These are phyloP conservation scores for Fraxinus floribunda DNA, from an alignment of 305 asterid species.

Conservation along the genomic window DNA sequence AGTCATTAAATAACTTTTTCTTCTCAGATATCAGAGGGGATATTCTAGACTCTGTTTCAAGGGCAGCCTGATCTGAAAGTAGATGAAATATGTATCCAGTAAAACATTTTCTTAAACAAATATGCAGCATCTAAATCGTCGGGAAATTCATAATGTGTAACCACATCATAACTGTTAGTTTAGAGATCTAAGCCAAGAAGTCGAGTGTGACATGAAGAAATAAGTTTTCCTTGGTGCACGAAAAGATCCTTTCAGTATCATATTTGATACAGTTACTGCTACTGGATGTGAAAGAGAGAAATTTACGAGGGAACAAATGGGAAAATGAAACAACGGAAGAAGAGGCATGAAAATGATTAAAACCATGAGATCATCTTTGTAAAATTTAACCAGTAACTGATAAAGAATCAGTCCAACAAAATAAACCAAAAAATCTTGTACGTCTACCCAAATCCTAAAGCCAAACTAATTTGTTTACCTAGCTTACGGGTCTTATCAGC, in stretches of 20 bases:
- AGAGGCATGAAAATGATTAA: slow-evolving; percentile 15
- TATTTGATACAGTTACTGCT: slow-evolving; percentile 16
- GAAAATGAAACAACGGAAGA: slow-evolving; percentile 7
- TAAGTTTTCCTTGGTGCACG: slow-evolving; percentile 12
- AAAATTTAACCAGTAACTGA: slow-evolving; percentile 17
- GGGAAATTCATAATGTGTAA: slow-evolving; percentile 8
- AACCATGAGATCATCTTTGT: slow-evolving; percentile 6
- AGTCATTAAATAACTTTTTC: slow-evolving; percentile 81
- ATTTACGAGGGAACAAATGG: slow-evolving; percentile 6
- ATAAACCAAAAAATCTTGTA: slow-evolving; percentile 14
- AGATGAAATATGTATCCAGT: slow-evolving; percentile 29
- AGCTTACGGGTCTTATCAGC: slow-evolving; percentile 89
- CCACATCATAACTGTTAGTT: slow-evolving; percentile 2
- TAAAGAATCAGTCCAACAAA: slow-evolving; percentile 5
- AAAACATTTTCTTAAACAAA: slow-evolving; percentile 16
- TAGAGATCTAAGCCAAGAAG: slow-evolving; percentile 18
- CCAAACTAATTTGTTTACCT: slow-evolving; percentile 48
- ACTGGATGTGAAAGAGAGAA: slow-evolving; percentile 18
- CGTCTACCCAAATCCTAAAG: background rate
- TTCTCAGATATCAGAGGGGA: slow-evolving; percentile 80
- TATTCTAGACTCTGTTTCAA: slow-evolving; percentile 91
- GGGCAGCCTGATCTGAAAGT: slow-evolving; percentile 85
- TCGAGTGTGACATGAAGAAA: slow-evolving; percentile 10
- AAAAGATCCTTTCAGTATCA: slow-evolving; percentile 19
- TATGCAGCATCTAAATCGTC: background rate